Conservation (phyloP, 1,284 basidiomycete species). For the Flammula alnicola region DNA sequence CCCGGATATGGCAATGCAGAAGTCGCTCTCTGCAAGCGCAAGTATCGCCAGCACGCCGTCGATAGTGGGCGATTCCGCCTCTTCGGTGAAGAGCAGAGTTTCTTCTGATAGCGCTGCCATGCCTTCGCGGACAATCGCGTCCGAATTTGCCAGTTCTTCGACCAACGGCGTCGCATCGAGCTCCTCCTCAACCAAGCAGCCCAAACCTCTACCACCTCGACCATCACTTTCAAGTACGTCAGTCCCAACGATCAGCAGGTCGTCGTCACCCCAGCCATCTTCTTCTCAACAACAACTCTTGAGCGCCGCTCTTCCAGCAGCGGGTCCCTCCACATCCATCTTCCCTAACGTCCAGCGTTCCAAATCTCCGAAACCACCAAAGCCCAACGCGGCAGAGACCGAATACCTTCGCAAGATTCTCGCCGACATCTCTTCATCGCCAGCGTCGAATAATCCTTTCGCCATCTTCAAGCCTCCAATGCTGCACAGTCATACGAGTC, state of each 20-base stretch:
- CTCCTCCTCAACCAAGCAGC: background rate
- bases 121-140: background rate
- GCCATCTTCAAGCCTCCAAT: slow-evolving; percentile 46
- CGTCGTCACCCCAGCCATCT: slow-evolving; percentile 13
- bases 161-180: background rate
- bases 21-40: slow-evolving; percentile 17
- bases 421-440: slow-evolving; percentile 53
- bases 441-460: slow-evolving; percentile 43
- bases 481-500: slow-evolving; percentile 30
- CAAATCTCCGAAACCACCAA: slow-evolving; percentile 54
- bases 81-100: background rate
- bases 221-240: slow-evolving; percentile 4
- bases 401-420: slow-evolving; percentile 69
- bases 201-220: background rate
- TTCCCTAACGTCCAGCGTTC: slow-evolving; percentile 31
- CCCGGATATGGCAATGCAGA: slow-evolving; percentile 18
- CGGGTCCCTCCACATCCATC: slow-evolving; percentile 10
- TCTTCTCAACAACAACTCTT: slow-evolving; percentile 15
- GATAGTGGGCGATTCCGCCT: background rate
- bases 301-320: slow-evolving; percentile 17
- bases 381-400: slow-evolving; percentile 56
- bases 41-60: background rate
- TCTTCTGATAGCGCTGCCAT: background rate
- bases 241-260: slow-evolving; percentile 14
- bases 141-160: background rate